Percentiles rank a stretch among this genome's conserved stretches.
Conservation (phyloP, 306 rosid species). For the Rosa persica region DNA sequence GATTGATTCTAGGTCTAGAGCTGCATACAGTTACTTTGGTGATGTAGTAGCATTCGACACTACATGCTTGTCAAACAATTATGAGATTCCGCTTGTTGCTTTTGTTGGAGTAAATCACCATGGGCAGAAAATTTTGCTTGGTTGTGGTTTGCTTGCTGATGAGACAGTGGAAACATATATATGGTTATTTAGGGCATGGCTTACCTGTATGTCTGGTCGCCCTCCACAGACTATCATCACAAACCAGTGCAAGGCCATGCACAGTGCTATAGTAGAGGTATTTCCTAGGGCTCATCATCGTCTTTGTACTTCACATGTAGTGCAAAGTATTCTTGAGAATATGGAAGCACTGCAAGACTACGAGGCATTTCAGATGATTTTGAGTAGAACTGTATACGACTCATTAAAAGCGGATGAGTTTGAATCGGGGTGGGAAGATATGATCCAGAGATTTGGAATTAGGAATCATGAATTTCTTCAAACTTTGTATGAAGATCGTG, state of each 20-base stretch:
- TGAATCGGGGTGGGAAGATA: conserved; percentile 78
- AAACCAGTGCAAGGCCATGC: conserved; percentile 63
- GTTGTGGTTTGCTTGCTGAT: conserved; percentile 86
- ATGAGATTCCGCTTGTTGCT: conserved; percentile 73
- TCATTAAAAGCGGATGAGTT: conserved; percentile 73
- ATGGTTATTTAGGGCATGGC: conserved; percentile 97
- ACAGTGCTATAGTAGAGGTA: conserved; percentile 79
- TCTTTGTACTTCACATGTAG: conserved; percentile 54
- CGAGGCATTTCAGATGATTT: conserved; percentile 56
- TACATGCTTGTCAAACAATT: conserved; percentile 69
- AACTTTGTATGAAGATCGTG: conserved; percentile 63
- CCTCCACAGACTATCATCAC: conserved; percentile 89
- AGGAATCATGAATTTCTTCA: conserved; percentile 57
- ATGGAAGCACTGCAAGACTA: conserved; percentile 59
- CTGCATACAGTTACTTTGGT: conserved; percentile 76
- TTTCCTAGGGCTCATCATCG: conserved; percentile 90
- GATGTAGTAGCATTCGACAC: conserved; percentile 81
- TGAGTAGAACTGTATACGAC: conserved; percentile 51
- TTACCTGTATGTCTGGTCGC: conserved; percentile 88
- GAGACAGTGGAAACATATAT: conserved; percentile 73
- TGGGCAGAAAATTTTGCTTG: conserved; percentile 67
- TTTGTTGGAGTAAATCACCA: conserved; percentile 93
- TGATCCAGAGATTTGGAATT: conserved; percentile 63
- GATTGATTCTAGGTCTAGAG: conserved; percentile 86
- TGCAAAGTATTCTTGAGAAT: conserved; percentile 70